Conservation (phyloP, 1,284 basidiomycete species). For the Grifola frondosa region DNA sequence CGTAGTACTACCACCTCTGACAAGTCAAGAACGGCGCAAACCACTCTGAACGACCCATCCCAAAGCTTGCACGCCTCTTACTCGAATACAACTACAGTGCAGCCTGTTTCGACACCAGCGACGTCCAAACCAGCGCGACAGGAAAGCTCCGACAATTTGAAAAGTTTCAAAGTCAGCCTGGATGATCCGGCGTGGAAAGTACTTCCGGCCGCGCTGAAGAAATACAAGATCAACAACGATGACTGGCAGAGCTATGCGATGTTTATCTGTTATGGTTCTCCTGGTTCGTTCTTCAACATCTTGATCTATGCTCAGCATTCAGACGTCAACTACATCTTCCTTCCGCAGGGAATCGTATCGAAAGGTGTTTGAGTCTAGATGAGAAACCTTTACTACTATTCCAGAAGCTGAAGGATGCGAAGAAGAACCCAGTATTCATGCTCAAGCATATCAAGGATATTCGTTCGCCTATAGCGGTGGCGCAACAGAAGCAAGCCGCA, state of each 20-base stretch:
- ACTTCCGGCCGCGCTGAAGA: conserved; percentile 94
- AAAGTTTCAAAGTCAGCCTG: conserved; percentile 87
- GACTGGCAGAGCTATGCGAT: conserved; percentile 99
- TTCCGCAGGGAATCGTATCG: conserved; percentile 67
- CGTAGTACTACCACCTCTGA: conserved; percentile 25
- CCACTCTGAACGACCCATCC: conserved; percentile 17
- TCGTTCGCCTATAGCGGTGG: conserved; percentile 92
- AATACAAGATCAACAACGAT: conserved; percentile 98
- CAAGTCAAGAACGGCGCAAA: conserved; percentile 19
- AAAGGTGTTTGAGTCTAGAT: conserved; percentile 95
- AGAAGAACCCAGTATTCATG: conserved; percentile 99
- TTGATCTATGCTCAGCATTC: conserved; percentile 4
- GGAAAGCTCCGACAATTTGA: conserved; percentile 75
- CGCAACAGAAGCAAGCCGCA: conserved; percentile 89
- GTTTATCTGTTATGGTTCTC: conserved; percentile 96
- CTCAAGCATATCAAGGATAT: conserved; percentile 98
- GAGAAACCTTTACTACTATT: conserved; percentile 97
- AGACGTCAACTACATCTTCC: conserved; percentile 1
- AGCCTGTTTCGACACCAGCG: conserved; percentile 23
- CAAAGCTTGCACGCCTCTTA: conserved; percentile 16
- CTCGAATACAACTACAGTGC: conserved; percentile 16
- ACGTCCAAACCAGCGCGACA: conserved; percentile 51
- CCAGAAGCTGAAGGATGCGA: conserved; percentile 95
- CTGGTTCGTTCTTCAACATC: conserved; percentile 54
- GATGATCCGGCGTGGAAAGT: conserved; percentile 99